Base-by-base conservation (phyloP, 78 protist species). In the Polysphondylium violaceum region DNA sequence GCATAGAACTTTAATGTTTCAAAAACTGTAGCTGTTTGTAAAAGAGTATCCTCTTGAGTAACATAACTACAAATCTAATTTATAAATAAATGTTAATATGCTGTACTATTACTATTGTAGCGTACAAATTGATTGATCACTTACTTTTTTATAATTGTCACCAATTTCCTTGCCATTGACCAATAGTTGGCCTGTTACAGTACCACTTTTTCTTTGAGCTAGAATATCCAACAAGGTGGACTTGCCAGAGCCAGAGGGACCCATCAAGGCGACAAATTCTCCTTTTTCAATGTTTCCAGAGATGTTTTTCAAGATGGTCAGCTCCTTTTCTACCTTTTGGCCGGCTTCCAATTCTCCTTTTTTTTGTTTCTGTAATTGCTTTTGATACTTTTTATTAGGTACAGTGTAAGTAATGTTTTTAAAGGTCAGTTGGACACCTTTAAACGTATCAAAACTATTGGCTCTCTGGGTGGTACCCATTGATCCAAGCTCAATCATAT, bases 231-330 rank as follows among this genome's bases (percentile, higher is more conserved):
- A 44, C 6, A 90, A 27, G 17, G 94, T 90, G 7, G 89, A 60
- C 35, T 90, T 90, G 51, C 74, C 93, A 16, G 71, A 64, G 12
- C 93, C 93, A 1, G 87, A 69, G 4, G 93, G 93, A 3, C 93
- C 93, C 86, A 87, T 75, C 0, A 87, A n/a, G 6, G 93, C 86
- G 0, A 75, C 81, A 50, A 87, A 29, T 36, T 87, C 86, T 3
- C 93, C 93, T n/a, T 29, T 31, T 41, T 68, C 86, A 53, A 87
- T n/a, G 12, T 56, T 64, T 38, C 93, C 93, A 68, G 65, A 51
- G 3, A 87, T 76, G 51, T 79, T 79, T 27, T 76, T 64, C 0
- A 87, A 25, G 47, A 87, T 87, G 11, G 76, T 65, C 6, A 81
- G 1, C 29, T 65, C 78, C 23, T 81, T 68, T 58, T 81, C 77